phyloP scores from a whole-genome alignment of 129 eudicot genomes.

The Helichrysum umbraculigerum region DNA sequence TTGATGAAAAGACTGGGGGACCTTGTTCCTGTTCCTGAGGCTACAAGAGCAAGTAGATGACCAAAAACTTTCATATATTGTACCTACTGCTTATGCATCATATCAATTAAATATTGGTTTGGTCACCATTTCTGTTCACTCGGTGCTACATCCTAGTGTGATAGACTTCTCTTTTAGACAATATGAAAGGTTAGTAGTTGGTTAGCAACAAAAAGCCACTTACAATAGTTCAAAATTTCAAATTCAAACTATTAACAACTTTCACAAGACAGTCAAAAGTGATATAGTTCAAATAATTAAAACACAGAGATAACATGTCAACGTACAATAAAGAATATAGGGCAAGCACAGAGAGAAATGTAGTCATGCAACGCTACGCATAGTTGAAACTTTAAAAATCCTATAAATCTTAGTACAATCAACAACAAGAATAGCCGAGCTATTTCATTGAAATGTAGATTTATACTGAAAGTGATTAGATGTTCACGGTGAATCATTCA shows the following conservation, averaged over 20 bases:
- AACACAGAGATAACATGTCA: background rate
- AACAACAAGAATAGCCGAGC: background rate
- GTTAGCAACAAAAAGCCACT: background rate
- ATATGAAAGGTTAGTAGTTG: slow-evolving; percentile 8
- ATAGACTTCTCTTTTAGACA: background rate
- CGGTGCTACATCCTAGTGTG: background rate
- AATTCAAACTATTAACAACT: background rate
- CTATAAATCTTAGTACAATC: background rate
- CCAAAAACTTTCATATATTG: background rate
- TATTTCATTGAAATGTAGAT: background rate
- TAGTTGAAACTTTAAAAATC: background rate
- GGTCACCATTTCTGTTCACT: background rate
- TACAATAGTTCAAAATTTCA: background rate
- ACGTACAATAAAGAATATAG: background rate
- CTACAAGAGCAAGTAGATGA: background rate
- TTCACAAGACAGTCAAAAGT: background rate
- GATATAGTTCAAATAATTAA: background rate
- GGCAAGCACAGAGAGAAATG: background rate
- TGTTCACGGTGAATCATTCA: background rate
- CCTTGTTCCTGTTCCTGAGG: background rate
- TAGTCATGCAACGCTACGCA: background rate
- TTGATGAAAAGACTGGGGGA: background rate
- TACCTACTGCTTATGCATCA: too few species aligned
- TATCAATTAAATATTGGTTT: background rate
- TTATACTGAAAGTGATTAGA: slow-evolving; percentile 1